Conservation (phyloP, 495 filamentous ascomycete genomes). For the Penicillium arizonense region DNA sequence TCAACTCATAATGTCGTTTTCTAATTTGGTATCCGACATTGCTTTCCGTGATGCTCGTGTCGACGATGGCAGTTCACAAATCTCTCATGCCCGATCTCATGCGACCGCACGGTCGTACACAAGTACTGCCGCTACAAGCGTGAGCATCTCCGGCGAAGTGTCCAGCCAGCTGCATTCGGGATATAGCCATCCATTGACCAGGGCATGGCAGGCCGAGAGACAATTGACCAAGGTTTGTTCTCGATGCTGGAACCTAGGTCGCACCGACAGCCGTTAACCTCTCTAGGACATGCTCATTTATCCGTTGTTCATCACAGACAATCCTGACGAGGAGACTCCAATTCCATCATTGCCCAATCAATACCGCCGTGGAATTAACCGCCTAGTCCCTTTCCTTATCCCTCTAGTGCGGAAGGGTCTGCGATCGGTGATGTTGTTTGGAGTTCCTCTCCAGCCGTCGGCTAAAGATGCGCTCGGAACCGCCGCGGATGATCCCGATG, state of each 20-base stretch:
- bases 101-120: slow-evolving; percentile 73
- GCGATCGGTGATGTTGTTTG: slow-evolving; percentile 90
- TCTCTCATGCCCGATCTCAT: slow-evolving; percentile 68
- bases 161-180: slow-evolving; percentile 93
- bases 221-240: slow-evolving; percentile 86
- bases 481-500: slow-evolving; percentile 87
- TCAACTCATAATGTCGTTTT: slow-evolving; percentile 73
- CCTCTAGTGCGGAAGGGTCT: slow-evolving; percentile 88
- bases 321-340: slow-evolving; percentile 84
- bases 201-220: slow-evolving; percentile 93
- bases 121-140: slow-evolving; percentile 88
- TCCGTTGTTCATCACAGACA: slow-evolving; percentile 93
- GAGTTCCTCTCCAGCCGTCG: slow-evolving; percentile 75
- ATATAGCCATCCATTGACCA: slow-evolving; percentile 86
- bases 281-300: slow-evolving; percentile 90
- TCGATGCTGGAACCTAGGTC: not conserved
- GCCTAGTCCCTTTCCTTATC: slow-evolving; percentile 75
- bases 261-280: not conserved
- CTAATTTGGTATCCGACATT: slow-evolving; percentile 82
- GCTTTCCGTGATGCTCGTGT: slow-evolving; percentile 63
- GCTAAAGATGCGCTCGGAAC: slow-evolving; percentile 91
- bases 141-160: slow-evolving; percentile 89
- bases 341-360: slow-evolving; percentile 90
- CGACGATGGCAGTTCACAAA: slow-evolving; percentile 60
- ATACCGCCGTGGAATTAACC: slow-evolving; percentile 82